Conservation (phyloP, 2,329 filamentous ascomycete genomes). For the Fusarium nelsonii region DNA sequence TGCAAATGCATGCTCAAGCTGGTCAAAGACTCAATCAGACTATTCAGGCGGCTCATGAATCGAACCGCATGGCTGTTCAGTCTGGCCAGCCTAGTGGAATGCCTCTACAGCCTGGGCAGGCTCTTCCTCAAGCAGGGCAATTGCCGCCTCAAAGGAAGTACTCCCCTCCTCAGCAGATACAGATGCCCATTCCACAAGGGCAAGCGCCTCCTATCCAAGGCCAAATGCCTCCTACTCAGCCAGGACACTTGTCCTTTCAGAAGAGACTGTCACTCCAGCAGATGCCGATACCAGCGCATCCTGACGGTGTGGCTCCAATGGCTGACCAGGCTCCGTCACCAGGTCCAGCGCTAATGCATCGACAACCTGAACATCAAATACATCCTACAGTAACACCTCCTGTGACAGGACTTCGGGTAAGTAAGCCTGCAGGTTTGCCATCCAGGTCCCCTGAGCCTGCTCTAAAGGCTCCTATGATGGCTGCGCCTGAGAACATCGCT, state of each 20-base stretch:
- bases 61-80: neutral
- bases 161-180: neutral
- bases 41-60: constrained; percentile 5
- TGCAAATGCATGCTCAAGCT: neutral
- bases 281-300: neutral
- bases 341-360: neutral
- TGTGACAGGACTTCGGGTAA: neutral
- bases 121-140: constrained; percentile 2
- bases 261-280: constrained; percentile 5
- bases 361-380: neutral
- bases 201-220: neutral
- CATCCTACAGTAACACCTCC: neutral
- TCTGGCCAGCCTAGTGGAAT: constrained; percentile 12
- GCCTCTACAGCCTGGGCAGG: neutral
- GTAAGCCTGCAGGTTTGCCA: neutral
- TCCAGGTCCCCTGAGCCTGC: neutral
- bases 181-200: neutral
- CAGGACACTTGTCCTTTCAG: neutral
- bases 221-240: neutral
- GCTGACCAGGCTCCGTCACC: neutral
- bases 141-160: constrained; percentile 1
- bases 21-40: constrained; percentile 14
- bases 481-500: neutral
- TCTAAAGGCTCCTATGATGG: neutral
- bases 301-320: neutral